Conservation (phyloP, 192 early-diverging fungal species). For the Piromyces finnis region DNA sequence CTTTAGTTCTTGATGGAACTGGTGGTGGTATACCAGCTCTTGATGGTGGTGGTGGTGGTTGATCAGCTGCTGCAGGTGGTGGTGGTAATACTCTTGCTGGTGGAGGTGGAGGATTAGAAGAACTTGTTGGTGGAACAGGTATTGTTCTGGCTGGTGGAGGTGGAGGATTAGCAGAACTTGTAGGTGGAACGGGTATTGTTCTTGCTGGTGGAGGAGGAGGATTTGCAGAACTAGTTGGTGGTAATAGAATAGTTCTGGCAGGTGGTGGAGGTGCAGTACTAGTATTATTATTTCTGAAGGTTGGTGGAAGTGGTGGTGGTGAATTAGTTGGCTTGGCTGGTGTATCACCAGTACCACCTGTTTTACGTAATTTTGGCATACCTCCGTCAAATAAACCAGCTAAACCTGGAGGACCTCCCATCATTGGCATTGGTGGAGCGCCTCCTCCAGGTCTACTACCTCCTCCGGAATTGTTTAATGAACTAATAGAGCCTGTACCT, state of each 20-base stretch:
- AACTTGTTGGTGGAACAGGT: background rate
- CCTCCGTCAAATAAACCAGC: background rate
- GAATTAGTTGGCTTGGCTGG: background rate
- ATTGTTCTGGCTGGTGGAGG: background rate
- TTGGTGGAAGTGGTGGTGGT: background rate
- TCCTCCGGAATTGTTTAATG: background rate
- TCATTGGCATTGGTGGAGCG: background rate
- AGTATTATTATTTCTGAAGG: background rate
- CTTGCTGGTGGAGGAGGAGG: background rate
- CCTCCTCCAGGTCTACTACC: background rate
- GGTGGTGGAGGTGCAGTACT: background rate
- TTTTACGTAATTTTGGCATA: background rate
- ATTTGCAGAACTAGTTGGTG: background rate
- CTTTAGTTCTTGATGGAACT: background rate
- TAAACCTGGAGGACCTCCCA: background rate
- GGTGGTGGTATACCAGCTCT: background rate
- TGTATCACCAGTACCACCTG: background rate
- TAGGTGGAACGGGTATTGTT: background rate
- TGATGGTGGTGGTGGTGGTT: background rate
- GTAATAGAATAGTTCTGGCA: background rate
- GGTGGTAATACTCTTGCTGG: background rate
- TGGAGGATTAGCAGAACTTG: background rate
- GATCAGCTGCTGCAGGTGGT: background rate
- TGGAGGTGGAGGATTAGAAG: background rate
- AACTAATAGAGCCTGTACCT: background rate